Evolutionary conservation across 768 basidiomycete species (phyloP).

Genomic region (Pleurotus tuoliensis): DNA sequence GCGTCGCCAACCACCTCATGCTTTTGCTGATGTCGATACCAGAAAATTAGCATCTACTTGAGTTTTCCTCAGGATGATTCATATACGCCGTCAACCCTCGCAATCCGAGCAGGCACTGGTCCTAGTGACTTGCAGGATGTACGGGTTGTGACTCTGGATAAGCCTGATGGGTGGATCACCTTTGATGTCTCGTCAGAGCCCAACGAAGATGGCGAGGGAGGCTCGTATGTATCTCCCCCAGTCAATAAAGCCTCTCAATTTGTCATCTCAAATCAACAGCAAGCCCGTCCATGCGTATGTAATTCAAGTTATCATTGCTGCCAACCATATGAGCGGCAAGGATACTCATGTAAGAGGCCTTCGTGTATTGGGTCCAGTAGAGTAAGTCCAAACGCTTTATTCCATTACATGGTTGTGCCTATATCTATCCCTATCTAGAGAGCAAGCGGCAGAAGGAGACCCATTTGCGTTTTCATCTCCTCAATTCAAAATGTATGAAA

Average conservation of each 20-base stretch:
- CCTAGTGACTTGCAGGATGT: conserved; percentile 92
- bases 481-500: conserved; percentile 74
- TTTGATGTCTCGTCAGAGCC: conserved; percentile 81
- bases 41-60: conserved; percentile 88
- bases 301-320: conserved; percentile 83
- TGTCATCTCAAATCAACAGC: conserved; percentile 33
- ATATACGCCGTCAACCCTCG: conserved; percentile 90
- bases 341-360: conserved; percentile 97
- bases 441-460: conserved; percentile 55
- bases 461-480: conserved; percentile 65
- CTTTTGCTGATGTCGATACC: neutral
- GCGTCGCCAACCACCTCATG: neutral
- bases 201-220: conserved; percentile 67
- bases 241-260: neutral
- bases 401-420: neutral
- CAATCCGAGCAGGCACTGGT: conserved; percentile 89
- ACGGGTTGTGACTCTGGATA: conserved; percentile 76
- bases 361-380: conserved; percentile 78
- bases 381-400: conserved; percentile 37
- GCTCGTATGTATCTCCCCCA: conserved; percentile 53
- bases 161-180: conserved; percentile 93
- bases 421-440: conserved; percentile 24
- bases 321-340: conserved; percentile 98
- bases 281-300: conserved; percentile 88
- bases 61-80: conserved; percentile 88